Conservation (phyloP, 2,329 filamentous ascomycete species). For the Botryosphaeria agaves region DNA sequence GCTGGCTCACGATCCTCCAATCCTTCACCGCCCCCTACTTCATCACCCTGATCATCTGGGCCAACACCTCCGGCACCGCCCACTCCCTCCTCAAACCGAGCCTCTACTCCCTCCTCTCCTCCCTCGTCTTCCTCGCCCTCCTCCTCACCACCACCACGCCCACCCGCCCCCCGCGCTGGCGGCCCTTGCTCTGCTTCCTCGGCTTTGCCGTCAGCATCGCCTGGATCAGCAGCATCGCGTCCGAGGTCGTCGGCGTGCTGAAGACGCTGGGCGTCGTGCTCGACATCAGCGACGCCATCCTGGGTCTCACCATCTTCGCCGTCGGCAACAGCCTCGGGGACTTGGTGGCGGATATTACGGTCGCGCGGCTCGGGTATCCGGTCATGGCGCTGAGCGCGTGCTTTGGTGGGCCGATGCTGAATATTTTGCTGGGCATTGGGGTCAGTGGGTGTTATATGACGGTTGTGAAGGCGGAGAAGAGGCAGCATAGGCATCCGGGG, state of each 20-base stretch:
- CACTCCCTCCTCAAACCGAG: conserved; percentile 40
- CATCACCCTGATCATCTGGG: conserved; percentile 59
- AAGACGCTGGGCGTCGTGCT: conserved; percentile 87
- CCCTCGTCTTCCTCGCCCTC: conserved; percentile 46
- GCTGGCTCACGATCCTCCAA: conserved; percentile 77
- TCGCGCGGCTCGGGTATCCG: conserved; percentile 81
- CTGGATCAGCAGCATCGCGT: conserved; percentile 92
- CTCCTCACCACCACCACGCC: conserved; percentile 54
- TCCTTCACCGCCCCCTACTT: conserved; percentile 79
- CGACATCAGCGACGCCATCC: conserved; percentile 83
- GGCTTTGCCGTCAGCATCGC: conserved; percentile 84
- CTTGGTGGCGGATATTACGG: conserved; percentile 84
- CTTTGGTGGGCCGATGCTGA: conserved; percentile 96
- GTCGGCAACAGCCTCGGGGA: conserved; percentile 93
- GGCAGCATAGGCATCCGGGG: conserved; percentile 49
- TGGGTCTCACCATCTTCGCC: conserved; percentile 90
- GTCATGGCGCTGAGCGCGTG: conserved; percentile 93
- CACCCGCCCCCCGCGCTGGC: conserved; percentile 50
- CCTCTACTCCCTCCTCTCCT: conserved; percentile 30
- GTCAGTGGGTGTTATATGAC: conserved; percentile 81
- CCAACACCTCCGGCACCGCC: conserved; percentile 40
- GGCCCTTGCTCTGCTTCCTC: conserved; percentile 66
- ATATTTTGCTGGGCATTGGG: conserved; percentile 91
- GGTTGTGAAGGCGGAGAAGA: conserved; percentile 47
- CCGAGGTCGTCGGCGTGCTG: conserved; percentile 86